phyloP scores from a whole-genome alignment of 2,329 filamentous ascomycete genomes.

The Fusarium sp. region DNA sequence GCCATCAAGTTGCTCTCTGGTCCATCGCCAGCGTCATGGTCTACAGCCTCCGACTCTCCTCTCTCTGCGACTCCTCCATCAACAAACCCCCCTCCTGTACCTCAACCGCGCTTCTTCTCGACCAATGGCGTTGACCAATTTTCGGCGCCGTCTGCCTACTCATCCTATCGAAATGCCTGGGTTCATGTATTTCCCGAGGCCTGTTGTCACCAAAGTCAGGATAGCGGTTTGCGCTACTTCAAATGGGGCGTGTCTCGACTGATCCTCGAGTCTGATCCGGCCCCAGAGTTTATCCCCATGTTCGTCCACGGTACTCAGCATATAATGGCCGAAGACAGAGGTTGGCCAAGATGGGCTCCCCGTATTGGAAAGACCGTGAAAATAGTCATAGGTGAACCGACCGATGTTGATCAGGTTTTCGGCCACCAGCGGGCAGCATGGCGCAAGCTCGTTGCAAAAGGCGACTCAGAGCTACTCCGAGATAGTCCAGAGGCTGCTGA shows the following conservation, averaged over 20 bases:
- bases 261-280: conserved; percentile 88
- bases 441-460: conserved; percentile 69
- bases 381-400: conserved; percentile 81
- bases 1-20: conserved; percentile 84
- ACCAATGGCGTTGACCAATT: conserved; percentile 76
- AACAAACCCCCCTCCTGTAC: conserved; percentile 19
- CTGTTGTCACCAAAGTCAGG: conserved; percentile 87
- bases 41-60: conserved; percentile 27
- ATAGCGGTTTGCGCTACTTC: conserved; percentile 90
- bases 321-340: conserved; percentile 86
- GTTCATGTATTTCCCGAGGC: conserved; percentile 97
- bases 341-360: conserved; percentile 84
- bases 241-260: conserved; percentile 96
- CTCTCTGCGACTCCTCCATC: conserved; percentile 1
- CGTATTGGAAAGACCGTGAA: conserved; percentile 76
- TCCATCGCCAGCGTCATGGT: conserved; percentile 40
- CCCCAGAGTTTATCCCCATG: conserved; percentile 90
- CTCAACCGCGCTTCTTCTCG: conserved; percentile 63
- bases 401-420: conserved; percentile 80
- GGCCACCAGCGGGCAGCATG: conserved; percentile 81
- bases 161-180: conserved; percentile 80
- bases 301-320: conserved; percentile 92
- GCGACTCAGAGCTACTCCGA: conserved; percentile 60
- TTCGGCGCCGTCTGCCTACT: conserved; percentile 77
- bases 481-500: conserved; percentile 72